phyloP scores from a whole-genome alignment of 441 rosid genomes.

The Lepidium campestre region DNA sequence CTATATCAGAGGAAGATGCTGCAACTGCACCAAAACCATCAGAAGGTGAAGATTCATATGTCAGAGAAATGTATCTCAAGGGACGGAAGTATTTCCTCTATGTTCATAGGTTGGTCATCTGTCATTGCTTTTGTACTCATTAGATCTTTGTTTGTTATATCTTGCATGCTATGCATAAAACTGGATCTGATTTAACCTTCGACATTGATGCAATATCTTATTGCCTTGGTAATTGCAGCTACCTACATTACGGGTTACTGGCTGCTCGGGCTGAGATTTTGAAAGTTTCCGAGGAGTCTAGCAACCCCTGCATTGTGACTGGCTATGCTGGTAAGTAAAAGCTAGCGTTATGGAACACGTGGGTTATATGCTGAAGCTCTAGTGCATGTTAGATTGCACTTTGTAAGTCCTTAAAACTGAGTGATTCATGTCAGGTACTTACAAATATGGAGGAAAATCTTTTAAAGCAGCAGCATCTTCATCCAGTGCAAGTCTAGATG shows the following conservation, averaged over 20 bases:
- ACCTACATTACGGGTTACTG: conserved; percentile 83
- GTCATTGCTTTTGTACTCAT: background rate
- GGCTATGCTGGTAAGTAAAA: conserved; percentile 69
- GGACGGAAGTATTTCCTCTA: conserved; percentile 82
- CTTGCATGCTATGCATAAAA: background rate
- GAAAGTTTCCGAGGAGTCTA: conserved; percentile 55
- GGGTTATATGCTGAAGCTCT: background rate
- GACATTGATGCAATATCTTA: background rate
- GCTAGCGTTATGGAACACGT: background rate
- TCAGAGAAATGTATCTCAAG: conserved; percentile 77
- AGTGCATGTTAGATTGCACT: background rate
- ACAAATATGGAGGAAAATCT: conserved; percentile 68
- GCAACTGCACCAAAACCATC: conserved; percentile 60
- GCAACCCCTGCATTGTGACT: conserved; percentile 69
- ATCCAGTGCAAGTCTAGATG: conserved; percentile 70
- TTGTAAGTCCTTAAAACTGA: background rate
- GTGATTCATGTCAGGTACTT: conserved; percentile 42
- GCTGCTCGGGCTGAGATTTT: conserved; percentile 96
- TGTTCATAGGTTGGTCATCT: conserved; percentile 73
- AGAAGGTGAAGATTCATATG: conserved; percentile 73
- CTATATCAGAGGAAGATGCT: conserved; percentile 78
- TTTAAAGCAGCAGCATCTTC: conserved; percentile 58
- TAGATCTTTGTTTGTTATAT: background rate
- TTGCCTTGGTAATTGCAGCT: conserved; percentile 45
- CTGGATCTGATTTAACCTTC: background rate